Percentiles rank a stretch among this genome's conserved stretches.
Conservation (phyloP, 495 filamentous ascomycete species). For the Ascodesmis nigricans region DNA sequence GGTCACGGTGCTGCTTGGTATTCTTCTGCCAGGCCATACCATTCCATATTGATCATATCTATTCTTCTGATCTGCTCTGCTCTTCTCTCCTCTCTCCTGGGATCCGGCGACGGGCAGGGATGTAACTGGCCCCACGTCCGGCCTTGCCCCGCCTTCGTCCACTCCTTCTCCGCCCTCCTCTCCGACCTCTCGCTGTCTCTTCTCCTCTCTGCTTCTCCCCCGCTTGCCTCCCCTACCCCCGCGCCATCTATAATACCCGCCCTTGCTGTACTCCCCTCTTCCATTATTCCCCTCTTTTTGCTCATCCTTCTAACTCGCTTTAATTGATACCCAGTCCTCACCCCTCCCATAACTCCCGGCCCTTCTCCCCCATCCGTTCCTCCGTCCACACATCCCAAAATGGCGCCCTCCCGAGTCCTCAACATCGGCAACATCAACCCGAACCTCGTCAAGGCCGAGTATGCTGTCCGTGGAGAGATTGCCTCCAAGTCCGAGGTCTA, state of each 20-base stretch:
- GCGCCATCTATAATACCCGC: no score
- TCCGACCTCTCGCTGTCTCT: not conserved
- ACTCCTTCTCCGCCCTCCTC: no score
- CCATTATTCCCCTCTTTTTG: not conserved
- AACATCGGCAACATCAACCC: slow-evolving; percentile 80
- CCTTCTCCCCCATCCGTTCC: slow-evolving; percentile 22
- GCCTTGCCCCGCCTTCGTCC: no score
- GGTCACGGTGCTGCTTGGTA: no score
- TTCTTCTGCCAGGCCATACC: no score
- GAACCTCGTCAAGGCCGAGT: slow-evolving; percentile 62
- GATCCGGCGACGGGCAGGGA: no score
- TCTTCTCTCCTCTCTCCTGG: no score
- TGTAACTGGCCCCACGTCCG: no score
- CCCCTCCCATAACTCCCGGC: not conserved
- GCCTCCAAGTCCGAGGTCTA: slow-evolving; percentile 79
- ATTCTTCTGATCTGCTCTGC: no score
- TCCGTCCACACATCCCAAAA: slow-evolving; percentile 39
- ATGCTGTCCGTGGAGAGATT: slow-evolving; percentile 90
- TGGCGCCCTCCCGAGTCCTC: slow-evolving; percentile 35
- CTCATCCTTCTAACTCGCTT: not conserved
- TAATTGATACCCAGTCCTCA: not conserved
- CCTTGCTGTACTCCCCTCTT: no score
- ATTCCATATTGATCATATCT: no score
- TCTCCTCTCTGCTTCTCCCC: not conserved
- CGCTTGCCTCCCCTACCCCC: not conserved